Conservation (phyloP, 257 asterid genomes). For the Euphrasia confusa region DNA sequence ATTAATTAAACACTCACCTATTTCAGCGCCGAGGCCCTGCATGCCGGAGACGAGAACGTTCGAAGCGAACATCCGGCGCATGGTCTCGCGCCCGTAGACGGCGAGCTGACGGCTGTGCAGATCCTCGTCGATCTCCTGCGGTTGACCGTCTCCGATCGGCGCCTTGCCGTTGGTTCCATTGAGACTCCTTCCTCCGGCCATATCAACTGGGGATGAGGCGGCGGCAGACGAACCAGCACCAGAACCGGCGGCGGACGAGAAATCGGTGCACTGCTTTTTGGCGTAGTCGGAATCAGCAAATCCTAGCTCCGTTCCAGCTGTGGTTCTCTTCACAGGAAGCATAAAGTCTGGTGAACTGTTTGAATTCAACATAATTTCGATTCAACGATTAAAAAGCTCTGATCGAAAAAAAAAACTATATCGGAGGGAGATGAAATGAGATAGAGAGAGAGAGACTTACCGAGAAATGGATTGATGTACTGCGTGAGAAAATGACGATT, state of each 20-base stretch:
- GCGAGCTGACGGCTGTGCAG: slow-evolving; percentile 37
- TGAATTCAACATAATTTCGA: slow-evolving; percentile 29
- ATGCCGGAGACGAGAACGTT: slow-evolving; percentile 41
- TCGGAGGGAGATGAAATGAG: neutral
- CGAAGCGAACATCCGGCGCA: slow-evolving; percentile 44
- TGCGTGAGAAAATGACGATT: slow-evolving; percentile 25
- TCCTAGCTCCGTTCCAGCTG: slow-evolving; percentile 28
- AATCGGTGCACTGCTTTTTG: slow-evolving; percentile 27
- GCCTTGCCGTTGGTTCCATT: slow-evolving; percentile 19
- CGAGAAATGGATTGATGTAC: slow-evolving; percentile 17
- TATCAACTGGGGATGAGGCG: slow-evolving; percentile 20
- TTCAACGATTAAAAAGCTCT: neutral
- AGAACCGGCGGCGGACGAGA: slow-evolving; percentile 13
- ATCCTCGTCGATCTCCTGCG: slow-evolving; percentile 33
- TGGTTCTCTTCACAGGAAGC: slow-evolving; percentile 38
- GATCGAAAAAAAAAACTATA: too few relatives aligned
- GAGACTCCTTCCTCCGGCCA: slow-evolving; percentile 24
- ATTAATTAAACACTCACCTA: slow-evolving; percentile 24
- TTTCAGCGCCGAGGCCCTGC: slow-evolving; percentile 47
- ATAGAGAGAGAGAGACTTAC: slow-evolving; percentile 13
- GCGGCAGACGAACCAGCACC: slow-evolving; percentile 15
- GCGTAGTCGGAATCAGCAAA: slow-evolving; percentile 28
- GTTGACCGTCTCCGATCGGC: slow-evolving; percentile 11
- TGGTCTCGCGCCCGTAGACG: slow-evolving; percentile 38
- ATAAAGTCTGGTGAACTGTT: slow-evolving; percentile 35